A percentile compares a stretch with the other conserved stretches of the same genome.
phyloP scores from a whole-genome alignment of 441 rosid genomes.

The Adansonia grandidieri region DNA sequence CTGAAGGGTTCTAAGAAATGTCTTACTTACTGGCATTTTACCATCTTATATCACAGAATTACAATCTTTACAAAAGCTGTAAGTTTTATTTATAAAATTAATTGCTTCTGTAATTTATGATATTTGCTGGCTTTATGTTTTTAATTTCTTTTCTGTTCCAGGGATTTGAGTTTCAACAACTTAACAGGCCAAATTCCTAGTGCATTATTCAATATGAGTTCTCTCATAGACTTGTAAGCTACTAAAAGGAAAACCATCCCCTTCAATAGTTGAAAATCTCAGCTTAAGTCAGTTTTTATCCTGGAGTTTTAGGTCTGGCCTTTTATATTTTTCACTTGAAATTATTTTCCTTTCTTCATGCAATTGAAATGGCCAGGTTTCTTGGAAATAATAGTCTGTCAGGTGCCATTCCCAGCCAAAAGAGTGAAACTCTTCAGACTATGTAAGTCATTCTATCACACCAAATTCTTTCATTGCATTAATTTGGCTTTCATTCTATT shows the following conservation, averaged over 20 bases:
- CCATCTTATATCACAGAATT: constrained; percentile 53
- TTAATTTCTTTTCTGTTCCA: constrained; percentile 21
- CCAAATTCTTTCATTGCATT: neutral
- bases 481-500: neutral
- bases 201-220: constrained; percentile 27
- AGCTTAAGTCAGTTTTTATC: too few species aligned
- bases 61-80: constrained; percentile 41
- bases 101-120: neutral
- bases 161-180: constrained; percentile 46
- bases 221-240: constrained; percentile 39
- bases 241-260: neutral
- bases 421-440: constrained; percentile 49
- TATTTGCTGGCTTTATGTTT: constrained; percentile 1
- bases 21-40: constrained; percentile 43
- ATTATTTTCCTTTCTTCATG: neutral
- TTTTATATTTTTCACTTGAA: neutral
- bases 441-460: constrained; percentile 50
- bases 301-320: neutral
- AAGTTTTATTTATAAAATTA: constrained; percentile 28
- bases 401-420: constrained; percentile 58
- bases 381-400: constrained; percentile 58
- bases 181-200: constrained; percentile 42
- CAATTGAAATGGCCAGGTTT: constrained; percentile 48
- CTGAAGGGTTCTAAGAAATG: constrained; percentile 54
- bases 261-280: neutral